A percentile compares a stretch with the other conserved stretches of the same genome.
Conservation (phyloP, 306 rosid genomes). For the Cucurbita maxima region DNA sequence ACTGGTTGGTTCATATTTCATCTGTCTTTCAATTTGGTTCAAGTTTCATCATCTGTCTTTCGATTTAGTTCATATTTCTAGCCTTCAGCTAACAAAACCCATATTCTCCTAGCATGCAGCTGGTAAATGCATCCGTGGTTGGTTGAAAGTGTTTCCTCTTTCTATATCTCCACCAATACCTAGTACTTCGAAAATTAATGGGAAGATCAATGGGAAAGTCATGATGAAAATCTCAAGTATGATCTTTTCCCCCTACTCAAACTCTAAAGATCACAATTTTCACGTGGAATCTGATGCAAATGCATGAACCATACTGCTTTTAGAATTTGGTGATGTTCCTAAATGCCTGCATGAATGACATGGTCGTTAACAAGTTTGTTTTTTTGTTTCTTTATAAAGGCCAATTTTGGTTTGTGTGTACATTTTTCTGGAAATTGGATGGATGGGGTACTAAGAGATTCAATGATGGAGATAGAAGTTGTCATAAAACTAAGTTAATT, state of each 20-base stretch:
- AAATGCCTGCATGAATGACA: not conserved
- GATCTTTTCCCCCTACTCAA: constrained; percentile 6
- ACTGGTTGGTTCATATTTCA: constrained; percentile 44
- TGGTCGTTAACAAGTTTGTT: not conserved
- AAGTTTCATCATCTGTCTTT: constrained; percentile 8
- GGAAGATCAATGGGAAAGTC: constrained; percentile 34
- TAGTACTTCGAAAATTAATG: constrained; percentile 17
- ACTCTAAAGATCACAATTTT: not conserved
- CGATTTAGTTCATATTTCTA: not conserved
- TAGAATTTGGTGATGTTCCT: not conserved
- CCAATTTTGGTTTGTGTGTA: not conserved
- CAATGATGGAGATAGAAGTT: not conserved
- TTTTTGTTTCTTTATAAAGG: not conserved
- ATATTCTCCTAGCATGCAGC: constrained; percentile 49
- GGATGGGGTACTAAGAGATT: not conserved
- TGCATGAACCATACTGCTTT: not conserved
- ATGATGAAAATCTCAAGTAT: constrained; percentile 26
- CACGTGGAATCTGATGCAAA: not conserved
- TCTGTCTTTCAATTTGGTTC: constrained; percentile 16
- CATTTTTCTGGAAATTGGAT: not conserved
- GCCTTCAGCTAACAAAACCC: constrained; percentile 13
- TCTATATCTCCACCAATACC: constrained; percentile 33
- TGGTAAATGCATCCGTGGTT: constrained; percentile 53
- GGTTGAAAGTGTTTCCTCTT: constrained; percentile 27
- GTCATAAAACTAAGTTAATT: not conserved